Base-by-base conservation (phyloP, 2,329 filamentous ascomycete species). In the Cytospora mali region DNA sequence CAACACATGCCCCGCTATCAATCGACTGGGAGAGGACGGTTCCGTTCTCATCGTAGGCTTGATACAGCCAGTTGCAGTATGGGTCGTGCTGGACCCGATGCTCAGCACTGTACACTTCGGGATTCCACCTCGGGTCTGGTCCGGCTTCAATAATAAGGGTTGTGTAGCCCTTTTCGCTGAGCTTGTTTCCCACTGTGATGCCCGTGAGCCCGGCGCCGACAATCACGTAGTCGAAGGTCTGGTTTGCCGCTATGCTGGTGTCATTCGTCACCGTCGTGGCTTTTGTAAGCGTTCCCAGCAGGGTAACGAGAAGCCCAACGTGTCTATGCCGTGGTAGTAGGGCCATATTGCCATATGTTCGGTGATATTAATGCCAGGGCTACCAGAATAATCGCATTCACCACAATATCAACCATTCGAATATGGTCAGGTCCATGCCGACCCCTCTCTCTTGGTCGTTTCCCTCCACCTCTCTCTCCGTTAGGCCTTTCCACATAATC, bases 121-220 rank as follows among this genome's bases (percentile, higher is more conserved):
- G 39, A 42, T 68, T 69, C 68, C 68, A 69, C 6, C 64, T 62
- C 1, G 58, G 63, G 52, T 71, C 68, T 2, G 69, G 68, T 2
- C 69, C 68, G 9, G 68, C 69, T 42, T 71, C 69, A 18, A 71
- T 64, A 28, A 71, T 60, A 3, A 71, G 65, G 2, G 67, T 68
- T 6, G 68, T 65, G 56, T 67, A 62, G 33, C 69, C 67, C 25
- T 60, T 49, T 1, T 58, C 65, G 53, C 69, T 71, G 13, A 71
- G 66, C 62, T 67, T 54, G 16, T 54, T 65, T 4, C 31, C 60
- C 4, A 66, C 31, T 1, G 29, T 57, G 16, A 63, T 50, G 46
- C 65, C 65, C 2, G 58, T 58, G 31, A 66, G 62, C 7, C 65
- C 65, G 2, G 65, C 65, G 16, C 65, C 65, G 27, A 62, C 57